phyloP scores from a whole-genome alignment of 768 basidiomycete species.

The Russula griseocarnosa region DNA sequence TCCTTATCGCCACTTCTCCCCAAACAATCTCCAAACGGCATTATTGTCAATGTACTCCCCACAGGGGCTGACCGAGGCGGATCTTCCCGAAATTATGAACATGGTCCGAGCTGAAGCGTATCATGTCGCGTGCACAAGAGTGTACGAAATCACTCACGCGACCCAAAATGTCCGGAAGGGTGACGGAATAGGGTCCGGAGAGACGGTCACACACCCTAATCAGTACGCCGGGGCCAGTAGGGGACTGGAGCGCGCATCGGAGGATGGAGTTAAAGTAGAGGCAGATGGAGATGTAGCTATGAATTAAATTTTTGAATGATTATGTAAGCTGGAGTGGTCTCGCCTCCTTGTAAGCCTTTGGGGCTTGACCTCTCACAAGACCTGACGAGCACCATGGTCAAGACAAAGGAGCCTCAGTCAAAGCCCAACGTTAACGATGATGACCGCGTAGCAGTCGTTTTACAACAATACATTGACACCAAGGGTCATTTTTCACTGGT shows the following conservation, averaged over 20 bases:
- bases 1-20: slow-evolving; percentile 85
- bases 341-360: background rate
- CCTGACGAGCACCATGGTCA: slow-evolving; percentile 40
- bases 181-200: slow-evolving; percentile 80
- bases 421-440: slow-evolving; percentile 33
- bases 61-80: slow-evolving; percentile 58
- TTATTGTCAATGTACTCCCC: slow-evolving; percentile 64
- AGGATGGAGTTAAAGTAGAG: slow-evolving; percentile 31
- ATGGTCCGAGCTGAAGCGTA: slow-evolving; percentile 77
- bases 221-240: slow-evolving; percentile 76
- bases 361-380: slow-evolving; percentile 11
- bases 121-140: slow-evolving; percentile 95
- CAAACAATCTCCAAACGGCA: slow-evolving; percentile 76
- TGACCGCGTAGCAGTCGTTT: slow-evolving; percentile 39
- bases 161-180: slow-evolving; percentile 73
- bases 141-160: slow-evolving; percentile 91
- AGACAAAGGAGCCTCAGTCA: slow-evolving; percentile 41
- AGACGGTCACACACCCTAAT: slow-evolving; percentile 93
- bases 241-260: slow-evolving; percentile 50
- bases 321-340: slow-evolving; percentile 8
- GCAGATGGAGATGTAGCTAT: slow-evolving; percentile 39
- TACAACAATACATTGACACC: slow-evolving; percentile 82
- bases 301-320: slow-evolving; percentile 4
- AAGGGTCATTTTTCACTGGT: slow-evolving; percentile 98
- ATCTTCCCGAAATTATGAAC: slow-evolving; percentile 78